Evolutionary conservation across 2,329 filamentous ascomycete genomes (phyloP), one percentile per base, ranked within the genome.

Genomic region (Neodidymelliopsis sp.): DNA sequence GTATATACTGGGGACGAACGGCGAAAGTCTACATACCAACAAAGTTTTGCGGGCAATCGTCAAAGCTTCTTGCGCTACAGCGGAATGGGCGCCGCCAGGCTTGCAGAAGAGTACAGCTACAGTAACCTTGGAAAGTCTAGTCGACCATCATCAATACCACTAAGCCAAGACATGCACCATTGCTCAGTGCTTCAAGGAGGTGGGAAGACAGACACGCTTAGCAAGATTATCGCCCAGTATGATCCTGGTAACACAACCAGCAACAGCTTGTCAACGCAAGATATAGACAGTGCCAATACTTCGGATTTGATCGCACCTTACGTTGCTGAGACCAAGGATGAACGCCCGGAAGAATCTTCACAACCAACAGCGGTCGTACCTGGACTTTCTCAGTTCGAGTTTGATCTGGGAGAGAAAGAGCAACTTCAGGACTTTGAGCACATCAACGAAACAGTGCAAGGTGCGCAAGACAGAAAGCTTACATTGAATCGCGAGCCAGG

Each of bases 201-300:
- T 18, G 51, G 59, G 4, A 66, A 72, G 42, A 63, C 62, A 6
- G 66, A 73, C 38, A 70, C 69, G 0, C 62, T 71, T 31, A 66
- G 63, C 53, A 65, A 64, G 31, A 54, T 71, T 22, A 70, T 71
- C 22, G 67, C 68, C 15, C 57, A 65, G 6, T 71, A 70, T 28
- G 54, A 57, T 12, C 41, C 52, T 11, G 40, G 31, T 1, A 46
- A 60, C 11, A 41, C 22, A 15, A 35, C 44, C 3, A 45, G 42
- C 12, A 49, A 39, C 16, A 49, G 57, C 6, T 30, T 44, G 8
- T 22, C 45, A 7, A 27, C 43, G 9, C 22, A 44, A 2, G 3
- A 11, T 6, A 13, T 13, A 18, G 34, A 41, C 7, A 36, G 24
- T 16, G 30, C 35, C 19, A 22, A 39, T 18, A 31, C 29, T 13